Conservation (phyloP, 768 basidiomycete species). For the Phylloporus rhodoxanthus region DNA sequence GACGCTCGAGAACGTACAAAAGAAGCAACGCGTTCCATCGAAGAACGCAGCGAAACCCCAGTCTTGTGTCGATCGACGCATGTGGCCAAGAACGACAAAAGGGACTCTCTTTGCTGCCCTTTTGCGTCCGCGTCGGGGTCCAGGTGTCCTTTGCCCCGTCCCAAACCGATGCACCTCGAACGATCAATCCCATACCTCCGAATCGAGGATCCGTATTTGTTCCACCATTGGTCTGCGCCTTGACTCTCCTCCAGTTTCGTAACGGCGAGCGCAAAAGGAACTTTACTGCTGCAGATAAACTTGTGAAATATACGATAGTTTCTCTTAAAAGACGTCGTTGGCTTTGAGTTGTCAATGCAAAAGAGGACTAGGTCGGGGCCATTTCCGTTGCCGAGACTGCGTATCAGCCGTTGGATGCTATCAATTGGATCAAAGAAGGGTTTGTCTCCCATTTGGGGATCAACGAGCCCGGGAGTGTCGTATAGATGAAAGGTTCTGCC, state of each 20-base stretch:
- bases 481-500: slow-evolving; percentile 22
- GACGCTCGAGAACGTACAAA: slow-evolving; percentile 9
- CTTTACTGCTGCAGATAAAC: slow-evolving; percentile 21
- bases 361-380: slow-evolving; percentile 29
- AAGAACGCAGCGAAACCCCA: slow-evolving; percentile 6
- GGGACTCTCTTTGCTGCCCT: slow-evolving; percentile 20
- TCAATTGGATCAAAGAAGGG: slow-evolving; percentile 21
- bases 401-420: slow-evolving; percentile 27
- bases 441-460: slow-evolving; percentile 17
- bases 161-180: slow-evolving; percentile 32
- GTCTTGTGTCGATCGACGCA: slow-evolving; percentile 11
- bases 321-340: slow-evolving; percentile 21
- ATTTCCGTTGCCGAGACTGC: slow-evolving; percentile 21
- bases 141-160: slow-evolving; percentile 18
- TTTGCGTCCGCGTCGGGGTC: slow-evolving; percentile 19
- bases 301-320: slow-evolving; percentile 27
- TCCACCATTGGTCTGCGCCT: slow-evolving; percentile 34
- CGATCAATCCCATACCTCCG: slow-evolving; percentile 13
- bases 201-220: slow-evolving; percentile 15
- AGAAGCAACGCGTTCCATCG: slow-evolving; percentile 6
- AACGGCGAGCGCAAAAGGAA: slow-evolving; percentile 26
- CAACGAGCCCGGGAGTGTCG: slow-evolving; percentile 33
- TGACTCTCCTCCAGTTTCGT: slow-evolving; percentile 26
- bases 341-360: slow-evolving; percentile 26
- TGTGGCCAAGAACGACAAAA: slow-evolving; percentile 16